Base-by-base conservation (phyloP, 2,329 filamentous ascomycete species). In the Alternaria tenuissima region DNA sequence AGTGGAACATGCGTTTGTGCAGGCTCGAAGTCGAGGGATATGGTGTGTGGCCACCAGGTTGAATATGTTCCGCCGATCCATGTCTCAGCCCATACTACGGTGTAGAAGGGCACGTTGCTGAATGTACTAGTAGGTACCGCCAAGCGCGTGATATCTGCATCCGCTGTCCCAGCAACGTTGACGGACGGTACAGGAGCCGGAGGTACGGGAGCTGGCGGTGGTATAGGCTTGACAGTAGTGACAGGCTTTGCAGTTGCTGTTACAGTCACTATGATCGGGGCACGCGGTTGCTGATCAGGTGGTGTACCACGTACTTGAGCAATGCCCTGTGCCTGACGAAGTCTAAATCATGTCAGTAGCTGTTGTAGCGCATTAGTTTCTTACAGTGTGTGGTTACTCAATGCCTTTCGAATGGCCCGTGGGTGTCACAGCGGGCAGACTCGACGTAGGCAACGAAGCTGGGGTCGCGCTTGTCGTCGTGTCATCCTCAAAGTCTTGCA, bases 71-170 rank as follows among this genome's bases (percentile, higher is more conserved):
- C 63, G 20, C 63, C 70, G 11, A 76, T 68, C 58, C 65, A 60
- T 8, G 75, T 77, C 51, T 76, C 71, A 14, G 73, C 57, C 76
- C 76, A 79, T 51, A 72, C 65, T 7, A 76, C 72, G 1, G 69
- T 78, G 11, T 74, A 64, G 9, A 66, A 71, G 44, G 69, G 65
- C 26, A 63, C 51, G 16, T 60, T 62, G 32, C 54, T 20, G 39
- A 60, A 44, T 49, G 44, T 62, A 26, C 54, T 20, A 26, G 55
- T 42, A 44, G 44, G 58, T 53, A 39, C 41, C n/a, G 32, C 28
- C 12, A 44, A 44, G 18, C 5, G 34, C 32, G 52, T 43, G 12
- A 52, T 30, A 14, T 22, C 49, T 12, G 53, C 32, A 24, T 36
- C 42, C 11, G 56, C 20, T 7, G 34, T 43, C 12, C 32, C 34